phyloP scores from a whole-genome alignment of 2,329 filamentous ascomycete species.

The Thelonectria rubi region DNA sequence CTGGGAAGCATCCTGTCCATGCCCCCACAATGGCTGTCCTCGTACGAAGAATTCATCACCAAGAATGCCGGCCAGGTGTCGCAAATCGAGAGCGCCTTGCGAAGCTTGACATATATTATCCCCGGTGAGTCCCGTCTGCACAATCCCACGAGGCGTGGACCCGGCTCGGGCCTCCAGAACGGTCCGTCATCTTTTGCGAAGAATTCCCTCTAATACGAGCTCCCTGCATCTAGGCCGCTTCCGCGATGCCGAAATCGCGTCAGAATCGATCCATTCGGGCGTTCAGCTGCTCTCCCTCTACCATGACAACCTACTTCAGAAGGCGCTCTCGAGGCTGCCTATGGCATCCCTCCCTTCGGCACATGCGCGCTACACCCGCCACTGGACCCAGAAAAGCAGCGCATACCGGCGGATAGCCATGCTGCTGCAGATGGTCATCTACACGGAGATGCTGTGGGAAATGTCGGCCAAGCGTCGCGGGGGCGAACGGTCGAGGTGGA shows the following conservation, averaged over 20 bases:
- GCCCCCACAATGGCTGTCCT: conserved; percentile 71
- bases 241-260: conserved; percentile 92
- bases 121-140: conserved; percentile 66
- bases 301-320: conserved; percentile 86
- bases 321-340: conserved; percentile 66
- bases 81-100: conserved; percentile 91
- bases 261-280: conserved; percentile 88
- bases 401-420: conserved; percentile 85
- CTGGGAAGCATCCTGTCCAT: conserved; percentile 59
- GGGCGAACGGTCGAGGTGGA: conserved; percentile 83
- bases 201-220: conserved; percentile 15
- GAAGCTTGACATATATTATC: conserved; percentile 95
- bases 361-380: conserved; percentile 73
- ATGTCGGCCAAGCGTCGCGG: conserved; percentile 92
- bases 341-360: conserved; percentile 62
- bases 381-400: conserved; percentile 69
- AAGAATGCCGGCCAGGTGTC: conserved; percentile 94
- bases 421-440: conserved; percentile 87
- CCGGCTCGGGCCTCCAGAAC: not conserved
- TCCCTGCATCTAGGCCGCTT: conserved; percentile 70
- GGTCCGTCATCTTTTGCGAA: not conserved
- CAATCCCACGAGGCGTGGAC: not conserved
- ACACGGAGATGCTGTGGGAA: conserved; percentile 95
- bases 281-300: conserved; percentile 92
- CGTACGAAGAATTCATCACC: conserved; percentile 90